A percentile compares a stretch with the other conserved stretches of the same genome.
These are phyloP conservation scores for Lycium barbarum DNA, from an alignment of 257 asterid genomes.

Conservation along the genomic window DNA sequence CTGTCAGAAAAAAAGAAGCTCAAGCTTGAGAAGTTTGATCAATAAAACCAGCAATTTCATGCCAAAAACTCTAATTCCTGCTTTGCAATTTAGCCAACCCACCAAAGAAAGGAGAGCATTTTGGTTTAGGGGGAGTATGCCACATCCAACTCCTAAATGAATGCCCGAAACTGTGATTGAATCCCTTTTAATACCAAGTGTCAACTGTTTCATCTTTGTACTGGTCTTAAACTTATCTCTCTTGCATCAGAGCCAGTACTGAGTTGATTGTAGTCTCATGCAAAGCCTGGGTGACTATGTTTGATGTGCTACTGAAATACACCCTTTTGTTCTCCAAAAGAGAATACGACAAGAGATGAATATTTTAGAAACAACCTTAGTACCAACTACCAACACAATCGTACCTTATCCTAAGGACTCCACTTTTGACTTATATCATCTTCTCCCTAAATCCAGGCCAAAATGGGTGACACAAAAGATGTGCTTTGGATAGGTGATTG, in stretches of 20 bases:
- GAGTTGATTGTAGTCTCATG: constrained; percentile 4
- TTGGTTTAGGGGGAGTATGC: not conserved
- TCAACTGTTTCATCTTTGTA: not conserved
- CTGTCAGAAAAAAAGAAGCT: not conserved
- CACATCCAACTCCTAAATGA: not conserved
- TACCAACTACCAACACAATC: constrained; percentile 13
- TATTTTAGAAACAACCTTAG: not conserved
- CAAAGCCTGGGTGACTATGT: constrained; percentile 2
- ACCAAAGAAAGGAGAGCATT: not conserved
- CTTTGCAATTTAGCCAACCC: not conserved
- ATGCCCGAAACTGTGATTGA: not conserved
- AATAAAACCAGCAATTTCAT: not conserved
- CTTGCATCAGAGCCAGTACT: not conserved
- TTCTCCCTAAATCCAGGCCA: constrained; percentile 2
- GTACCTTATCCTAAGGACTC: not conserved
- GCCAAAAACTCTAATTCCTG: not conserved
- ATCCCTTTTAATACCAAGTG: not conserved
- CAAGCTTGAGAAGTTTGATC: constrained; percentile 18
- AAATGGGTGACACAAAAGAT: not conserved
- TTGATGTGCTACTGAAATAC: not conserved
- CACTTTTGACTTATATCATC: not conserved
- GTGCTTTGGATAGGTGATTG: constrained; percentile 2
- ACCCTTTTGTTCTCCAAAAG: not conserved
- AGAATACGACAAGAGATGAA: not conserved
- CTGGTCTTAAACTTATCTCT: not conserved